Conservation (phyloP, 1,284 basidiomycete genomes). For the Austroboletus novae-zelandiae region DNA sequence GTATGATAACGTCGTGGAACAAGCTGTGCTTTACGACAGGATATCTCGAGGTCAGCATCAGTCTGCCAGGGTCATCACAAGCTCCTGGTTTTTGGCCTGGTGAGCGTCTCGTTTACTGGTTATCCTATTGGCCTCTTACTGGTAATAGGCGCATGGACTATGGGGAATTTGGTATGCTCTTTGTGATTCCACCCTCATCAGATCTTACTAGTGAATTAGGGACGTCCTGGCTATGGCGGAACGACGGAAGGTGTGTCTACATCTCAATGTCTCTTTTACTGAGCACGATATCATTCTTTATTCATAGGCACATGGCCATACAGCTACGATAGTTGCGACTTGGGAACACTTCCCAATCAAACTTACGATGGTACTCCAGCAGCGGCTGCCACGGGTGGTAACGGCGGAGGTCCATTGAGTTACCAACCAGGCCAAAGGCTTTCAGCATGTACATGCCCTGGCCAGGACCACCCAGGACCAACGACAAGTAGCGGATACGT, state of each 20-base stretch:
- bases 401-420: constrained; percentile 47
- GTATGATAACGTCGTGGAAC: constrained; percentile 84
- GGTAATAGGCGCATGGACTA: constrained; percentile 66
- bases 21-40: constrained; percentile 94
- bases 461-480: constrained; percentile 84
- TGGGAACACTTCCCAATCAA: constrained; percentile 85
- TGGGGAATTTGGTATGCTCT: constrained; percentile 68
- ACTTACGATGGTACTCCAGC: constrained; percentile 55
- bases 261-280: background rate
- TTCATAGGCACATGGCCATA: constrained; percentile 65
- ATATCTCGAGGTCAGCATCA: constrained; percentile 79
- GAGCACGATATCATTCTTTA: constrained; percentile 1
- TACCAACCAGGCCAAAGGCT: constrained; percentile 75
- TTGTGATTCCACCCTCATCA: background rate
- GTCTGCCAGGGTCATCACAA: constrained; percentile 71
- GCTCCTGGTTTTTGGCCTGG: constrained; percentile 79
- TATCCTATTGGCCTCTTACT: constrained; percentile 9
- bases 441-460: constrained; percentile 83
- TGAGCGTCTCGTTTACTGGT: constrained; percentile 21
- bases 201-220: constrained; percentile 38
- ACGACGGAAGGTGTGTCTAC: constrained; percentile 54
- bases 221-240: constrained; percentile 71
- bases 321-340: constrained; percentile 78
- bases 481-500: constrained; percentile 44
- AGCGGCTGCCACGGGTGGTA: constrained; percentile 49